Percentiles rank a stretch among this genome's conserved stretches.
Evolutionary conservation across 345 rosid species (phyloP).

Genomic region (Conringia planisiliqua): DNA sequence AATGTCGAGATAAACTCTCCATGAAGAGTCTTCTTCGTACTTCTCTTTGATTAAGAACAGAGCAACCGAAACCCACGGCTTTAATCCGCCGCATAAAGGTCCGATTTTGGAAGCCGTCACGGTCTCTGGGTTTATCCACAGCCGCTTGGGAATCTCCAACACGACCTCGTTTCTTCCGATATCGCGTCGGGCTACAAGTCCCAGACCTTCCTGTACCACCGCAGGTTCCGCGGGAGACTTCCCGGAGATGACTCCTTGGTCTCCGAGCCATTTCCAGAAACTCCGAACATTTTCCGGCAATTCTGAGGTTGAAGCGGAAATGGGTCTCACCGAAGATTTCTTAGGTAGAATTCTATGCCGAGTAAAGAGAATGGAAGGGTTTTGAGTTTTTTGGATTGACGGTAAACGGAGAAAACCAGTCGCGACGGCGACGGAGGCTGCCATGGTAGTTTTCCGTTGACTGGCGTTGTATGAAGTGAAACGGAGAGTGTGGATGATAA

Average conservation of each 20-base stretch:
- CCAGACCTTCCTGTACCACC: slow-evolving; percentile 64
- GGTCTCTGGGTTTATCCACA: slow-evolving; percentile 85
- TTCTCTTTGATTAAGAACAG: slow-evolving; percentile 79
- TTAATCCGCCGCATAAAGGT: slow-evolving; percentile 58
- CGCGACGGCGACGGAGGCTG: slow-evolving; percentile 17
- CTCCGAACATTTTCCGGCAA: slow-evolving; percentile 41
- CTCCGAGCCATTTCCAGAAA: slow-evolving; percentile 85
- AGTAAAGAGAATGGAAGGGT: slow-evolving; percentile 2
- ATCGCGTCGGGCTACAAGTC: slow-evolving; percentile 71
- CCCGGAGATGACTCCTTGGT: slow-evolving; percentile 54
- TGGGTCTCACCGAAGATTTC: slow-evolving; percentile 29
- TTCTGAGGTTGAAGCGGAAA: slow-evolving; percentile 27
- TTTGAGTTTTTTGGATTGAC: not conserved
- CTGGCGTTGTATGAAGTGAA: slow-evolving; percentile 7
- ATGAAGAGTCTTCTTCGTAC: slow-evolving; percentile 50
- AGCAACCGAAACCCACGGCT: slow-evolving; percentile 90
- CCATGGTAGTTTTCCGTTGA: slow-evolving; percentile 32
- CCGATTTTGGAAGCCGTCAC: slow-evolving; percentile 81
- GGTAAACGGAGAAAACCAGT: slow-evolving; percentile 16
- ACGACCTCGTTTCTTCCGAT: slow-evolving; percentile 78
- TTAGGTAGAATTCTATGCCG: slow-evolving; percentile 16
- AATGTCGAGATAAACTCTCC: slow-evolving; percentile 75
- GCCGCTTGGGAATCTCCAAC: slow-evolving; percentile 72
- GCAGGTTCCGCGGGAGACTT: slow-evolving; percentile 62
- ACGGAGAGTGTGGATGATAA: slow-evolving; percentile 2